Percentiles rank a stretch among this genome's conserved stretches.
Conservation (phyloP, 495 filamentous ascomycete genomes). For the Hypoxylon fuscum region DNA sequence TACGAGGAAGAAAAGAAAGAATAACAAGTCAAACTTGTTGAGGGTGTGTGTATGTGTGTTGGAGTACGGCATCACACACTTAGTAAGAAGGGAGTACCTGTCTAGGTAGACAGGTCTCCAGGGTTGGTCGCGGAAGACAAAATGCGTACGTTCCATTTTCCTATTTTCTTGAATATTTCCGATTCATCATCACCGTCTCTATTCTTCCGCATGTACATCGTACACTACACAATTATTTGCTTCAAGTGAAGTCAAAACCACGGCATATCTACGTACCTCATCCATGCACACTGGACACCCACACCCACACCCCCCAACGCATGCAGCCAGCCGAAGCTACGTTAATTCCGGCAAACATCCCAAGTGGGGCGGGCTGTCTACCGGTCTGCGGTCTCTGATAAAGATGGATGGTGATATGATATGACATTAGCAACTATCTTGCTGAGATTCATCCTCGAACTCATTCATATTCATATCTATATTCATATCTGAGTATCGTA, state of each 20-base stretch:
- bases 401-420: slow-evolving; percentile 13
- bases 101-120: slow-evolving; percentile 26
- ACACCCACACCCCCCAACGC: slow-evolving; percentile 11
- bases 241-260: slow-evolving; percentile 19
- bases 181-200: slow-evolving; percentile 3
- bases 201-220: not conserved
- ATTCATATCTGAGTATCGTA: not conserved
- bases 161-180: slow-evolving; percentile 4
- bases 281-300: slow-evolving; percentile 7
- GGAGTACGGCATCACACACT: slow-evolving; percentile 2
- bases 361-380: slow-evolving; percentile 28
- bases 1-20: slow-evolving; percentile 5
- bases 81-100: slow-evolving; percentile 27
- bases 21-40: slow-evolving; percentile 4
- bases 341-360: slow-evolving; percentile 35
- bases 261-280: slow-evolving; percentile 13
- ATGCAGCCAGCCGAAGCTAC: slow-evolving; percentile 20
- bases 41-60: not conserved
- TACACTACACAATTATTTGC: slow-evolving; percentile 2
- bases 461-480: too few relatives aligned
- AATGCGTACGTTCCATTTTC: slow-evolving; percentile 28
- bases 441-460: too few relatives aligned
- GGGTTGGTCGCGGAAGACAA: slow-evolving; percentile 13
- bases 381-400: slow-evolving; percentile 14
- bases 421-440: too few relatives aligned